Evolutionary conservation across 768 basidiomycete species (phyloP), one percentile per base, ranked within the genome.

Genomic region (Rhodotorula paludigena): DNA sequence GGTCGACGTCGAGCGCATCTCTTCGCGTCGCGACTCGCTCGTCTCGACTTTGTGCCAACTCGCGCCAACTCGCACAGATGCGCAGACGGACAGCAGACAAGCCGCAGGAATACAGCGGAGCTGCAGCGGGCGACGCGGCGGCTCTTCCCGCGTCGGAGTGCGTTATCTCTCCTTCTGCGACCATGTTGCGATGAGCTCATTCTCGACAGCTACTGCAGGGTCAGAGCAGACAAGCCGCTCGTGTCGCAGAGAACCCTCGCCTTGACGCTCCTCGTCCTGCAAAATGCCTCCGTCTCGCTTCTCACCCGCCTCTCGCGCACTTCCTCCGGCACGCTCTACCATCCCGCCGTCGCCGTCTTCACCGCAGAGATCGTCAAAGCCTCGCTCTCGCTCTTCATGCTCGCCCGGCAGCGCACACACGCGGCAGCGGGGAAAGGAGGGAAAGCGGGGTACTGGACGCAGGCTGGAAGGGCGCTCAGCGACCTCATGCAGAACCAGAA

Each of bases 231-330:
- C n/a, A 6, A 45, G 36, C 44, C n/a, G n/a, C 33, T 33, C 16
- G 20, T 64, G 23, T 57, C 63, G 4, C 59, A 47, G 3, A 21
- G 41, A 25, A 57, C 39, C 25, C 82, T 93, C 72, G 93, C 93
- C 64, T 84, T 98, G 58, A 83, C 93, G 35, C 90, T 93, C 78
- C 92, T 92, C 6, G 91, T 92, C 38, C 90, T 97, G 18, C 92
- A 97, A 81, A 96, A 96, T 79, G 92, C 92, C 25, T 81, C 86
- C 64, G 78, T 97, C 66, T 88, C 91, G 47, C 84, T 96, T 77
- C 87, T 96, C 78, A 96, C 96, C 89, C 91, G 93, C 80, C 88
- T 92, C 78, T 93, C 92, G 38, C 87, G 92, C 71, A 88, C 91
- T 9, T 6, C 38, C 3, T 4, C 47, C 25, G 32, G 28, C n/a